A percentile compares a stretch with the other conserved stretches of the same genome.
Conservation (phyloP, 495 filamentous ascomycete genomes). For the Cercophora sp. region DNA sequence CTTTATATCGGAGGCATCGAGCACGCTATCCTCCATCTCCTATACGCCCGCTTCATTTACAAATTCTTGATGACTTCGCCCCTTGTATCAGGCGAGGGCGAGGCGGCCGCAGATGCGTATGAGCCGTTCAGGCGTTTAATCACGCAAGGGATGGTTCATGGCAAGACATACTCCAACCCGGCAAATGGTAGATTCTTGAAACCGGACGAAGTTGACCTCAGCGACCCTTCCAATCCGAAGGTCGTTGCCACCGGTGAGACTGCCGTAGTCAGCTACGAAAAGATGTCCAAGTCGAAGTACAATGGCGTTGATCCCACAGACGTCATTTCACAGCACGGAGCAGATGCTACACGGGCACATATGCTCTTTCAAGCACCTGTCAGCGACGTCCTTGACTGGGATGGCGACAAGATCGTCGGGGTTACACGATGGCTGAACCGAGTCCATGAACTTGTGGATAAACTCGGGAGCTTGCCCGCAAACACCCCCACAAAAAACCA, state of each 20-base stretch:
- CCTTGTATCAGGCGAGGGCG: constrained; percentile 21
- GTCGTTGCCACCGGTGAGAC: constrained; percentile 54
- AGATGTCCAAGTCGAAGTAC: constrained; percentile 96
- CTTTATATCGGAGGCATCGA: constrained; percentile 85
- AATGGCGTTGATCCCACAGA: constrained; percentile 81
- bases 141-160: constrained; percentile 90
- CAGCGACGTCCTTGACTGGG: constrained; percentile 80
- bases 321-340: constrained; percentile 69
- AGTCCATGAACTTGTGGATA: constrained; percentile 55
- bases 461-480: constrained; percentile 13
- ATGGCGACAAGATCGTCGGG: constrained; percentile 75
- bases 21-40: constrained; percentile 86
- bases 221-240: constrained; percentile 51
- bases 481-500: constrained; percentile 19
- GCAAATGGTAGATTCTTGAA: constrained; percentile 71
- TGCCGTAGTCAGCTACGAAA: constrained; percentile 68
- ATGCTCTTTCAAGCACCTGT: constrained; percentile 84
- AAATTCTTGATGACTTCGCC: constrained; percentile 69
- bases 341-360: constrained; percentile 80
- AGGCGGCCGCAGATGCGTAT: constrained; percentile 11
- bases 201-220: constrained; percentile 69
- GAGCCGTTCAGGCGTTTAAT: constrained; percentile 81
- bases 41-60: constrained; percentile 86
- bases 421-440: constrained; percentile 74
- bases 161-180: constrained; percentile 75